Conservation (phyloP, 768 basidiomycete species). For the Mycena pura region DNA sequence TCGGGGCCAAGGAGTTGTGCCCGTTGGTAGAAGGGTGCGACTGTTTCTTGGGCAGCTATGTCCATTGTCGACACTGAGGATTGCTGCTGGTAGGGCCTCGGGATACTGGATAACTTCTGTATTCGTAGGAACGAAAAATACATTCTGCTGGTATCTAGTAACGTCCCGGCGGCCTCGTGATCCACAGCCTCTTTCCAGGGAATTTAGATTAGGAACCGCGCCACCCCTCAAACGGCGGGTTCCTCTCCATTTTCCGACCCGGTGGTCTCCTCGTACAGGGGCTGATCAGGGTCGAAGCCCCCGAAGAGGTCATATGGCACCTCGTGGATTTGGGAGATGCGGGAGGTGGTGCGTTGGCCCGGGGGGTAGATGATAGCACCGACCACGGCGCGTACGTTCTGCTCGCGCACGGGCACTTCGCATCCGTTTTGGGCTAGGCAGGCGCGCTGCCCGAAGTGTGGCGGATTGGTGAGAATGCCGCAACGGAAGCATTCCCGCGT, state of each 20-base stretch:
- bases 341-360: not conserved
- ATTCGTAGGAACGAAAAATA: constrained; percentile 13
- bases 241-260: constrained; percentile 22
- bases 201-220: constrained; percentile 10
- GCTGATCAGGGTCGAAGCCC: not conserved
- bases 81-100: not conserved
- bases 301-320: constrained; percentile 10
- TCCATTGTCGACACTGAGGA: not conserved
- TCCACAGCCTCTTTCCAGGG: constrained; percentile 2
- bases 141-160: constrained; percentile 7
- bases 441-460: not conserved
- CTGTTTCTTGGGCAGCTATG: not conserved
- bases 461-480: not conserved
- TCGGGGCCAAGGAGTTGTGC: constrained; percentile 4
- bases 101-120: constrained; percentile 11
- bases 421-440: not conserved
- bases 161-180: constrained; percentile 8
- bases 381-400: not conserved
- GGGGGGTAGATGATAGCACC: not conserved
- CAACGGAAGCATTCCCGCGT: constrained; percentile 11
- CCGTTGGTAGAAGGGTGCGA: constrained; percentile 12
- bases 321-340: constrained; percentile 8
- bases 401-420: not conserved
- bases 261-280: not conserved
- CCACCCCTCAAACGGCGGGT: constrained; percentile 12